Evolutionary conservation across 768 basidiomycete genomes (phyloP), one percentile per base, ranked within the genome.

Genomic region (Lactarius sanguifluus): DNA sequence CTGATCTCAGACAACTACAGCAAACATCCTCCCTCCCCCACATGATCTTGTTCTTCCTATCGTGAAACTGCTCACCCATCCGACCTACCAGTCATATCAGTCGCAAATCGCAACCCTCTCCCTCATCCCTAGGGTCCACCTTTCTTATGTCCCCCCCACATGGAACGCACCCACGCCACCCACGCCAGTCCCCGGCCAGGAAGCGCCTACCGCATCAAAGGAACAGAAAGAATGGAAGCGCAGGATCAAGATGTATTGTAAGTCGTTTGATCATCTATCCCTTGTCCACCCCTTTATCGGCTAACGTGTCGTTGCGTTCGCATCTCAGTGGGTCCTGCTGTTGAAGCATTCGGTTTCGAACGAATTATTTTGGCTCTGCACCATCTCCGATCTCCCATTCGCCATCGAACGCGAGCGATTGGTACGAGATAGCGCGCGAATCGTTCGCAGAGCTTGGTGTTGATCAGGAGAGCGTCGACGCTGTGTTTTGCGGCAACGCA

Each of bases 361-460:
- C 85, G 92, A 61, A 92, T 94, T 71, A 81, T 94, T 94, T 89
- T 76, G 92, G 92, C 9, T 89, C 91, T 10, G 87, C 91, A 1
- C 85, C 89, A 38, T 85, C 88, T 13, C 76, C 80, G n/a, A 76
- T 79, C 5, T 79, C 80, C 2, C 79, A 79, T 30, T 79, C 80
- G 32, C 72, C 78, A 30, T 84, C 85, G 4, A 80, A 80, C 57
- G 82, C 85, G 2, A 82, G 81, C 43, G 85, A 87, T 67, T 94
- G 92, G 92, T 94, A 92, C 71, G 88, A 86, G 70, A 83, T 93
- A 62, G 89, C 91, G 13, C 82, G 88, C 69, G 91, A 91, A 72
- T 87, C 87, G 1, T 82, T 93, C 65, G 85, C 89, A 32, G 92
- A 94, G 76, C 79, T 94, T 56, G 90, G 87, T 8, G 81, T 91